phyloP scores from a whole-genome alignment of 2,329 filamentous ascomycete species.

The Rutstroemia sp. region DNA sequence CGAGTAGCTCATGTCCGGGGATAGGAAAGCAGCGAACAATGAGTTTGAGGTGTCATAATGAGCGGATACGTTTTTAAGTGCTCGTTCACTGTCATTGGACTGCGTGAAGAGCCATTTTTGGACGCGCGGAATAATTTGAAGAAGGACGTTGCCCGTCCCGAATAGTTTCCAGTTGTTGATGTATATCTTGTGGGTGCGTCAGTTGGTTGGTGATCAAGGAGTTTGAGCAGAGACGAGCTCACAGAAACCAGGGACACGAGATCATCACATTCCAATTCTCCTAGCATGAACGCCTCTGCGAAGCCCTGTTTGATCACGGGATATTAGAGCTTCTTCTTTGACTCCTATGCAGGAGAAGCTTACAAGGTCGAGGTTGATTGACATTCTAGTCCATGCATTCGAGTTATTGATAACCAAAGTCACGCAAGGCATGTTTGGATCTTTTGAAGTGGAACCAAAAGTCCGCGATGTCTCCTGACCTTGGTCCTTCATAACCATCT shows the following conservation, averaged over 20 bases:
- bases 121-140: slow-evolving; percentile 1
- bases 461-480: not conserved
- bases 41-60: slow-evolving; percentile 69
- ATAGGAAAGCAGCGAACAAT: slow-evolving; percentile 64
- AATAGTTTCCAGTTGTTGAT: slow-evolving; percentile 1
- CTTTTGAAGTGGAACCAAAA: not conserved
- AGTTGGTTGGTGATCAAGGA: not conserved
- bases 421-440: not conserved
- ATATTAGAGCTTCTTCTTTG: not conserved
- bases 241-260: slow-evolving; percentile 35
- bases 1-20: slow-evolving; percentile 65
- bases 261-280: slow-evolving; percentile 57
- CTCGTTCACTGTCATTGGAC: slow-evolving; percentile 46
- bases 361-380: slow-evolving; percentile 1
- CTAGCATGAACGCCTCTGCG: slow-evolving; percentile 54
- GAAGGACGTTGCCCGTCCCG: not conserved
- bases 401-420: not conserved
- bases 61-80: slow-evolving; percentile 56
- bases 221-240: not conserved
- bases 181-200: not conserved
- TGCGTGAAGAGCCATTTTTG: slow-evolving; percentile 23
- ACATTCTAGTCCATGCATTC: slow-evolving; percentile 1
- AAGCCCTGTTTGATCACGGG: slow-evolving; percentile 3
- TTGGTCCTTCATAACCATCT: not conserved
- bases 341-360: not conserved